Base-by-base conservation (phyloP, 345 rosid species). In the Bruguiera gymnorhiza region DNA sequence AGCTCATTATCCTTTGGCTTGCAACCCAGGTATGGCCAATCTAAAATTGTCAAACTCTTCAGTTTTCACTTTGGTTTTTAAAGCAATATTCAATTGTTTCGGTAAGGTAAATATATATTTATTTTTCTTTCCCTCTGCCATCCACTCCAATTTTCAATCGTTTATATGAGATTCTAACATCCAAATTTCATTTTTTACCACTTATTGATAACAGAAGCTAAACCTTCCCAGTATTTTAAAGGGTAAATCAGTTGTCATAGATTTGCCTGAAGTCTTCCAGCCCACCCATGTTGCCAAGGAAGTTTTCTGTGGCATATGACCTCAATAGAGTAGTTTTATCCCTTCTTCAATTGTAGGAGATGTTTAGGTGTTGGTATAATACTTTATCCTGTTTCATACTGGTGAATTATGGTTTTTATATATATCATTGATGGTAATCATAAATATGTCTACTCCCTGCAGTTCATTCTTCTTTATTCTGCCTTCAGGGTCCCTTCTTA, bases 221-320 rank as follows among this genome's bases (percentile, higher is more conserved):
- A 0, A 36, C 39, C 13, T 39, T 75, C 80, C 84, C 23, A 88
- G 73, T 54, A 65, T 84, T 74, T 85, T 75, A 70, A 78, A 63
- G 73, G 84, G 85, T 73, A 77, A 75, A 66, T 60, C 75, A 75
- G 68, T 81, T 79, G 79, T 89, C 50, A 71, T 75, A 62, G 83
- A 85, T 82, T 83, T 92, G 60, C 84, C 89, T 60, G 70, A 81
- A 82, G 88, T 88, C 62, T 85, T 92, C 79, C 96, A 89, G 81
- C 79, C 86, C 26, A 60, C 62, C 31, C 59, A 78, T 60, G 62
- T 76, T 66, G 68, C 79, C n/a, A 80, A 79, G 73, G 46, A 24
- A 77, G 68, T 75, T 71, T 70, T 73, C 60, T 76, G 74, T 54
- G 81, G 76, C 68, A 32, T 76, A 60, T 82, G 76, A 68, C 82